These are phyloP conservation scores for Ogataea hybrid DNA, from an alignment of 1,139 yeast genomes.

Conservation along the genomic window DNA sequence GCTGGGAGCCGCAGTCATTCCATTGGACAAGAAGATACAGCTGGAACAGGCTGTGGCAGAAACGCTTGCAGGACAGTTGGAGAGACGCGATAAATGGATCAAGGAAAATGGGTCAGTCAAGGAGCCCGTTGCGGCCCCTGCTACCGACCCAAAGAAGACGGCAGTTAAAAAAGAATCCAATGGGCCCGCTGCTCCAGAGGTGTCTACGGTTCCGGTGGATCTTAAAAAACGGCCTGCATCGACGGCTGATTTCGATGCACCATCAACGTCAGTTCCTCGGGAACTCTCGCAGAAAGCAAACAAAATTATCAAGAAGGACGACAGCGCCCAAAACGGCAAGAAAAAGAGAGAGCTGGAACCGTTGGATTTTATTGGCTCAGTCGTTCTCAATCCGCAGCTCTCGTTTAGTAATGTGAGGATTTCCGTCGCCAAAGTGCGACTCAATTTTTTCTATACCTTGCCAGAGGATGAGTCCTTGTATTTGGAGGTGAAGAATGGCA, in stretches of 20 bases:
- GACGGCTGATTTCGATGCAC: slow-evolving; percentile 56
- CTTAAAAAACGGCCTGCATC: slow-evolving; percentile 27
- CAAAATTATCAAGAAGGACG: slow-evolving; percentile 29
- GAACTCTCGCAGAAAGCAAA: slow-evolving; percentile 38
- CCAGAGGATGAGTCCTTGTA: slow-evolving; percentile 31
- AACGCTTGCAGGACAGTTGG: slow-evolving; percentile 33
- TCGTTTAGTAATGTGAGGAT: slow-evolving; percentile 79
- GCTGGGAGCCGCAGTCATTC: slow-evolving; percentile 42
- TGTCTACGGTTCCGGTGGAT: slow-evolving; percentile 11
- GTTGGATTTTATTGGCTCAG: slow-evolving; percentile 77
- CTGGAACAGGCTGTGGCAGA: slow-evolving; percentile 33
- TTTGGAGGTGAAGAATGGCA: slow-evolving; percentile 50
- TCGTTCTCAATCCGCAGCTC: slow-evolving; percentile 73
- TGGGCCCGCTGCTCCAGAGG: slow-evolving; percentile 2
- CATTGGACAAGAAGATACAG: slow-evolving; percentile 24
- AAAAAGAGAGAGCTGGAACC: slow-evolving; percentile 54
- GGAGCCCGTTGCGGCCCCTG: not conserved
- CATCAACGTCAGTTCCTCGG: slow-evolving; percentile 56
- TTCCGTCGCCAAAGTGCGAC: slow-evolving; percentile 75
- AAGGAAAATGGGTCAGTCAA: slow-evolving; percentile 1
- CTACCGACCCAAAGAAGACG: slow-evolving; percentile 1
- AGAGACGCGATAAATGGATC: slow-evolving; percentile 22
- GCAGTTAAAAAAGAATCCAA: slow-evolving; percentile 4
- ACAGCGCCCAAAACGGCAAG: slow-evolving; percentile 26
- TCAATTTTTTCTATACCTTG: slow-evolving; percentile 44